Percentiles rank a stretch among this genome's conserved stretches.
These are phyloP conservation scores for Claviceps lovelessii DNA, from an alignment of 2,329 filamentous ascomycete species.

Conservation along the genomic window DNA sequence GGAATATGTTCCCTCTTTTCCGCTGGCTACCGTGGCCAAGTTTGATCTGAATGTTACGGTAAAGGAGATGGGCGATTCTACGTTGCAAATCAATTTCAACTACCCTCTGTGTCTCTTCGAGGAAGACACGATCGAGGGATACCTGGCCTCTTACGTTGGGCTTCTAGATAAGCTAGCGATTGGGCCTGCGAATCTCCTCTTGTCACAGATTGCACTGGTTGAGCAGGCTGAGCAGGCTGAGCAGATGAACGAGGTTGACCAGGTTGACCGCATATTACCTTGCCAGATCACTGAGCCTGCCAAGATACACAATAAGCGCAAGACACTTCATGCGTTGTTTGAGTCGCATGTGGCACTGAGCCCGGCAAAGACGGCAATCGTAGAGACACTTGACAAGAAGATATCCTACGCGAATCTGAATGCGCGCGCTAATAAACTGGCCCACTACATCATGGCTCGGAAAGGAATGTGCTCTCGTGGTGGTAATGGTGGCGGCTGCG, in stretches of 20 bases:
- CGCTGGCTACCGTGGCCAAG: background rate
- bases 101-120: background rate
- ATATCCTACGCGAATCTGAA: background rate
- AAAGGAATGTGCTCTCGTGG: background rate
- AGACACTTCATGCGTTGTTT: background rate
- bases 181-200: background rate
- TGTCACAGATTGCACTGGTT: background rate
- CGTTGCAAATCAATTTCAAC: background rate
- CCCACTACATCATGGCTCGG: background rate
- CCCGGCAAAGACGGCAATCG: background rate
- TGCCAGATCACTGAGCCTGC: background rate
- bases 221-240: background rate
- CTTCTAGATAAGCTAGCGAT: background rate
- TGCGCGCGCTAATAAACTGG: background rate
- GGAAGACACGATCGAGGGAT: background rate
- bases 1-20: background rate
- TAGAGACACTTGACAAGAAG: background rate
- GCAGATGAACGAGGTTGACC: no score
- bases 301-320: background rate
- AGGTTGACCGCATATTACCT: background rate
- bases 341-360: background rate
- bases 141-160: background rate
- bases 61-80: background rate
- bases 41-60: conserved; percentile 1
- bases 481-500: background rate